phyloP scores from a whole-genome alignment of 2,329 filamentous ascomycete genomes.

The Cryphonectria radicalis region DNA sequence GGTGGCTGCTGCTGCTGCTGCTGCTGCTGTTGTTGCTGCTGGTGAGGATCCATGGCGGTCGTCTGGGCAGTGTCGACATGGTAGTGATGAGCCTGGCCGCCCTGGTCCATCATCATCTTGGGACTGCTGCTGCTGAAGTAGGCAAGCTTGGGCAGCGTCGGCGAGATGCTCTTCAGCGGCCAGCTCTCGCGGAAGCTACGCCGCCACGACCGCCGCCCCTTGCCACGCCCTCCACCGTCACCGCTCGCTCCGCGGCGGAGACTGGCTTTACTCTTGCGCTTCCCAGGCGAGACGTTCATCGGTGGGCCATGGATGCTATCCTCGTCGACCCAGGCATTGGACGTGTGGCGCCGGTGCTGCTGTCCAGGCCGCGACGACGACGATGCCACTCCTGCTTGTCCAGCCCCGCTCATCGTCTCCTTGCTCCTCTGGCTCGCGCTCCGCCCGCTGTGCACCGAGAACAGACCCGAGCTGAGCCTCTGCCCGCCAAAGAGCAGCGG shows the following conservation, averaged over 20 bases:
- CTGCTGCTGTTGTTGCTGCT: conserved; percentile 1
- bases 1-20: conserved; percentile 8
- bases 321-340: conserved; percentile 53
- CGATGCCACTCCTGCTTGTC: background rate
- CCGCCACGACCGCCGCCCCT: conserved; percentile 22
- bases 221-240: conserved; percentile 8
- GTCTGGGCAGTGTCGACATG: background rate
- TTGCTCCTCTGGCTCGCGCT: background rate
- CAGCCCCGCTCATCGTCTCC: conserved; percentile 11
- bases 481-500: conserved; percentile 34
- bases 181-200: conserved; percentile 35
- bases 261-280: conserved; percentile 32
- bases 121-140: conserved; percentile 4
- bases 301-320: conserved; percentile 55
- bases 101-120: background rate
- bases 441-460: conserved; percentile 10
- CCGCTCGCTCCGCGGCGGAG: conserved; percentile 36
- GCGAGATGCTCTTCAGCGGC: conserved; percentile 36
- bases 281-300: conserved; percentile 34
- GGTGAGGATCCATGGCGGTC: conserved; percentile 13
- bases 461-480: conserved; percentile 17
- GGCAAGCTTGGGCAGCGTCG: conserved; percentile 43
- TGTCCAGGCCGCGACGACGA: conserved; percentile 27
- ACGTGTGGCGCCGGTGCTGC: conserved; percentile 35
- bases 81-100: background rate